A percentile compares a stretch with the other conserved stretches of the same genome.
Conservation (phyloP, 805 yeast genomes). For the Torulaspora indica region DNA sequence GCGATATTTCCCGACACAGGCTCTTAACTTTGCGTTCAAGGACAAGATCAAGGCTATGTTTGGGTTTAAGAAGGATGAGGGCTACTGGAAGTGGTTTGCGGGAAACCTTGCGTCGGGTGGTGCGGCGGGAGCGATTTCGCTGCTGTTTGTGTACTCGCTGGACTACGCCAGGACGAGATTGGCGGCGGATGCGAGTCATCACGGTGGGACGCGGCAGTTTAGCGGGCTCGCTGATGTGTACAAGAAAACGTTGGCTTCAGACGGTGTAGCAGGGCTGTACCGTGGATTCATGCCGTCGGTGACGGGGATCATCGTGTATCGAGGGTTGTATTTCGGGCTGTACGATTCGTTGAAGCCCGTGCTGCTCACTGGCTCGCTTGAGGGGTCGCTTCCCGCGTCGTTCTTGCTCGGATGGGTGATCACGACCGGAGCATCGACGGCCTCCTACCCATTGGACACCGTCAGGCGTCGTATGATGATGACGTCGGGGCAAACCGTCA, state of each 20-base stretch:
- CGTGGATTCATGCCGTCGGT: constrained; percentile 99
- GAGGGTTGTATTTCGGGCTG: constrained; percentile 98
- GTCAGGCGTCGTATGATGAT: constrained; percentile 99
- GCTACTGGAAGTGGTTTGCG: constrained; percentile 89
- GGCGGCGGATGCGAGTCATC: constrained; percentile 94
- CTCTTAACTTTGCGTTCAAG: constrained; percentile 97
- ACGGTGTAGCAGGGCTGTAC: constrained; percentile 97
- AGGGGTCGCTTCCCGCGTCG: constrained; percentile 91
- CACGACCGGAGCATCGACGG: constrained; percentile 97
- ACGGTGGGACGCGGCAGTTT: constrained; percentile 93
- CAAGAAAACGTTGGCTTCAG: constrained; percentile 91
- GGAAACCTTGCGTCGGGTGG: constrained; percentile 99
- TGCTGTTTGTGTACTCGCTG: constrained; percentile 90
- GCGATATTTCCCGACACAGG: constrained; percentile 99
- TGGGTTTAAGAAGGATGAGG: constrained; percentile 95
- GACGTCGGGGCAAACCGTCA: constrained; percentile 98
- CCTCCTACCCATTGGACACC: constrained; percentile 98
- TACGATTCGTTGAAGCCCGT: constrained; percentile 96
- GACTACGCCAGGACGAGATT: constrained; percentile 98
- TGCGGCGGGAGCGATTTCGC: constrained; percentile 95
- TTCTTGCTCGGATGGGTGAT: constrained; percentile 97
- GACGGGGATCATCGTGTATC: constrained; percentile 95
- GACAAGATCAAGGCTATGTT: constrained; percentile 93
- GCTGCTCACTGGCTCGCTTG: constrained; percentile 88
- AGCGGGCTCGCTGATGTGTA: constrained; percentile 95